A percentile compares a stretch with the other conserved stretches of the same genome.
These are phyloP conservation scores for Talaromyces piceae DNA, from an alignment of 2,329 filamentous ascomycete species.

Conservation along the genomic window DNA sequence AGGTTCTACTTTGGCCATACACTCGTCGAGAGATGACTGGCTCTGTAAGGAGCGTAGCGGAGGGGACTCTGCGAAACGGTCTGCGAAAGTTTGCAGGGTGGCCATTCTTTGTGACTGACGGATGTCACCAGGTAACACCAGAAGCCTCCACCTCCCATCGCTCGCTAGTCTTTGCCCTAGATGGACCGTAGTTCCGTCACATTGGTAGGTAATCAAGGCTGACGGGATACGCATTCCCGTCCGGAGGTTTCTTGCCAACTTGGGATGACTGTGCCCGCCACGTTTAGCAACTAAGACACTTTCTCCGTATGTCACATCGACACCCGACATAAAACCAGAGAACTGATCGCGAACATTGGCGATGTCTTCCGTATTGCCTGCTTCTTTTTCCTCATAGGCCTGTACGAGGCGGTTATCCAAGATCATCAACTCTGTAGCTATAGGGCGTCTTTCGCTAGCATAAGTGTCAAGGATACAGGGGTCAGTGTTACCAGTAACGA, in stretches of 20 bases:
- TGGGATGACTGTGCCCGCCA: neutral
- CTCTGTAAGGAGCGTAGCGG: too few relatives aligned
- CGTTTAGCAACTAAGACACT: conserved; percentile 2
- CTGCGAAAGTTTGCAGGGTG: neutral
- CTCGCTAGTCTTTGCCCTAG: conserved; percentile 10
- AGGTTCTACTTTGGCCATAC: neutral
- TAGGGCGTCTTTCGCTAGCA: conserved; percentile 24
- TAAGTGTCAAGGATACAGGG: conserved; percentile 22
- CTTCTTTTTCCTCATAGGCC: conserved; percentile 8
- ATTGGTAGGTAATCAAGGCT: conserved; percentile 9
- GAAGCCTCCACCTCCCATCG: conserved; percentile 15
- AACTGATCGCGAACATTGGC: conserved; percentile 10
- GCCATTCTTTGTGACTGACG: neutral
- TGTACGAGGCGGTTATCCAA: conserved; percentile 17
- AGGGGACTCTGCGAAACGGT: too few relatives aligned
- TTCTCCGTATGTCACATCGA: conserved; percentile 9
- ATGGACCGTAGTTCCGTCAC: conserved; percentile 7
- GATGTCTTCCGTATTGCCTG: neutral
- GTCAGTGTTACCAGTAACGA: conserved; percentile 17
- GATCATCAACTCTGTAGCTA: conserved; percentile 24
- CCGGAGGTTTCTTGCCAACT: conserved; percentile 8
- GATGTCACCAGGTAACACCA: conserved; percentile 18
- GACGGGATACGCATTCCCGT: conserved; percentile 14
- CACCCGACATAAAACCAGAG: conserved; percentile 13
- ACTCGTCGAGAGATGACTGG: neutral